These are phyloP conservation scores for Trichoderma orchidacearum DNA, from an alignment of 495 filamentous ascomycete genomes.

Conservation along the genomic window DNA sequence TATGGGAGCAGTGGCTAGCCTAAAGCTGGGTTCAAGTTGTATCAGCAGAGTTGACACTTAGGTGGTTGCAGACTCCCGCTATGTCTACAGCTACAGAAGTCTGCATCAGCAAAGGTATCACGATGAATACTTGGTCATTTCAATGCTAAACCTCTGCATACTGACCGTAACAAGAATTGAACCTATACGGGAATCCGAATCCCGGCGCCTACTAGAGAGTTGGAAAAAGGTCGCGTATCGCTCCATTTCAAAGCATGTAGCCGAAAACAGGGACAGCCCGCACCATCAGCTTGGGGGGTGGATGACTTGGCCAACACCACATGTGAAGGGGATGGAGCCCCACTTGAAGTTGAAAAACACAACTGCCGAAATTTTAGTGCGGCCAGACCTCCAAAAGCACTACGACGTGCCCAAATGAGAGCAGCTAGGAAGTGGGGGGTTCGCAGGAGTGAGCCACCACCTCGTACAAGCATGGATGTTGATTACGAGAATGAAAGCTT, in stretches of 20 bases:
- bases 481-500: background rate
- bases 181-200: too few relatives aligned
- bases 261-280: background rate
- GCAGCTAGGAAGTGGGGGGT: background rate
- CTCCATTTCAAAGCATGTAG: background rate
- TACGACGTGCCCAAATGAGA: background rate
- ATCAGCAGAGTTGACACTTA: too few relatives aligned
- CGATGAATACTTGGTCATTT: too few relatives aligned
- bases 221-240: background rate
- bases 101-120: too few relatives aligned
- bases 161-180: too few relatives aligned
- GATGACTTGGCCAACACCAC: background rate
- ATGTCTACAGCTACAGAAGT: too few relatives aligned
- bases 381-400: background rate
- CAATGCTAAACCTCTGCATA: too few relatives aligned
- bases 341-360: background rate
- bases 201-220: too few relatives aligned
- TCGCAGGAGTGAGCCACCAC: background rate
- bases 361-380: conserved; percentile 1
- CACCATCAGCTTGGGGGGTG: background rate
- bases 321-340: background rate
- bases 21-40: background rate
- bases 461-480: background rate
- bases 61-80: too few relatives aligned
- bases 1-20: background rate